These are phyloP conservation scores for Oxalis stricta DNA, from an alignment of 441 rosid species.

Conservation along the genomic window DNA sequence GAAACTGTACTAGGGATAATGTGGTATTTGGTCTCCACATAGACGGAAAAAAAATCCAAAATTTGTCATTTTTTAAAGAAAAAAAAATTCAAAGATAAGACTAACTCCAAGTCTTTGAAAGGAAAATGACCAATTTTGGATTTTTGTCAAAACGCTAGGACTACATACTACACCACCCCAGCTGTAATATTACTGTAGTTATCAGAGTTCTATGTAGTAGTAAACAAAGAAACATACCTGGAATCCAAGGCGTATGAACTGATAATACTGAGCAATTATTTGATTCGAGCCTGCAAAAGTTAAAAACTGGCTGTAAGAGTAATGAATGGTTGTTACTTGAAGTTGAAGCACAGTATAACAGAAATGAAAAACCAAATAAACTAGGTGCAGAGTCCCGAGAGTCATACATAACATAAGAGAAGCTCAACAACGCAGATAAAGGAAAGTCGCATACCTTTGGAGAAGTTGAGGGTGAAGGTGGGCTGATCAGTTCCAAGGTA, in stretches of 20 bases:
- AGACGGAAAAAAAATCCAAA: too few species aligned
- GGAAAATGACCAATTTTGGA: too few species aligned
- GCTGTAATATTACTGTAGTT: too few species aligned
- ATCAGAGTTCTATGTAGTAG: not conserved
- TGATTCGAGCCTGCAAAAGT: slow-evolving; percentile 54
- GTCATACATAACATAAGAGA: not conserved
- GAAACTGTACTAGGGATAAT: too few species aligned
- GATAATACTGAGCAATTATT: slow-evolving; percentile 73
- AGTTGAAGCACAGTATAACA: too few species aligned
- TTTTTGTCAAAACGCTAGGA: not conserved
- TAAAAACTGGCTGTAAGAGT: not conserved
- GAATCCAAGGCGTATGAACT: slow-evolving; percentile 63
- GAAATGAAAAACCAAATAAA: not conserved
- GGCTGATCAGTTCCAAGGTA: slow-evolving; percentile 86
- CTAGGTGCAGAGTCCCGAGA: not conserved
- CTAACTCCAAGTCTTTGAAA: not conserved
- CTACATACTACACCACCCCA: too few species aligned
- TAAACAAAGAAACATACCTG: slow-evolving; percentile 31
- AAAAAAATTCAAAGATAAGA: too few species aligned
- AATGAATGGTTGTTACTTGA: not conserved
- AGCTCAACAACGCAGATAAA: too few species aligned
- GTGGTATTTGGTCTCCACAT: too few species aligned
- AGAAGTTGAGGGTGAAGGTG: slow-evolving; percentile 73
- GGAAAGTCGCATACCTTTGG: too few species aligned
- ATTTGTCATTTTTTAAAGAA: too few species aligned